phyloP scores from a whole-genome alignment of 2,329 filamentous ascomycete species.

The Penicillium digitatum region DNA sequence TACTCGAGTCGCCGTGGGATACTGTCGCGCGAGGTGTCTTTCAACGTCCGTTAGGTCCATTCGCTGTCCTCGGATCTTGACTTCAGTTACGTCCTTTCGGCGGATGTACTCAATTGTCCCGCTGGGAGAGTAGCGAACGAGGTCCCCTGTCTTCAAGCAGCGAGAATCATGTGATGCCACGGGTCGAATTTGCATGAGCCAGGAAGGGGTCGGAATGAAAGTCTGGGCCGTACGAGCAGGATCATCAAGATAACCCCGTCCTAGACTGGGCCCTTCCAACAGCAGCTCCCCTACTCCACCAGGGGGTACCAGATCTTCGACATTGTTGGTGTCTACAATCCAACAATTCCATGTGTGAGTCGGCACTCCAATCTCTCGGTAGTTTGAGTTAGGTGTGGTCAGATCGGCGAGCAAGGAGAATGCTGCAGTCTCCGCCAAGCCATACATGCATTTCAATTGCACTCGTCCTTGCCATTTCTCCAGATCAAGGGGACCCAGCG shows the following conservation, averaged over 20 bases:
- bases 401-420: neutral
- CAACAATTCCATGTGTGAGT: neutral
- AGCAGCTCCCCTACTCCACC: neutral
- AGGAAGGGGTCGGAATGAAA: neutral
- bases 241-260: neutral
- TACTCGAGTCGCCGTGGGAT: neutral
- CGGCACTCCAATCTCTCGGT: neutral
- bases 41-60: constrained; percentile 36
- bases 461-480: neutral
- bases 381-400: neutral
- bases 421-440: neutral
- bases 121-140: constrained; percentile 20
- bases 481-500: neutral
- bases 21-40: neutral
- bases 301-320: neutral
- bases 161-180: neutral
- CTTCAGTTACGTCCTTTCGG: constrained; percentile 30
- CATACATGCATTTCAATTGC: neutral
- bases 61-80: constrained; percentile 36
- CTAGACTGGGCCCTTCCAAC: neutral
- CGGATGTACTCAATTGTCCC: constrained; percentile 30
- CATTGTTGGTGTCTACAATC: neutral
- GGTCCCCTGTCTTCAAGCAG: neutral
- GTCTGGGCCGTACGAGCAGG: neutral
- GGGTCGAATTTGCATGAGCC: neutral